phyloP scores from a whole-genome alignment of 1,284 basidiomycete species.

The Hemileia vastatrix region DNA sequence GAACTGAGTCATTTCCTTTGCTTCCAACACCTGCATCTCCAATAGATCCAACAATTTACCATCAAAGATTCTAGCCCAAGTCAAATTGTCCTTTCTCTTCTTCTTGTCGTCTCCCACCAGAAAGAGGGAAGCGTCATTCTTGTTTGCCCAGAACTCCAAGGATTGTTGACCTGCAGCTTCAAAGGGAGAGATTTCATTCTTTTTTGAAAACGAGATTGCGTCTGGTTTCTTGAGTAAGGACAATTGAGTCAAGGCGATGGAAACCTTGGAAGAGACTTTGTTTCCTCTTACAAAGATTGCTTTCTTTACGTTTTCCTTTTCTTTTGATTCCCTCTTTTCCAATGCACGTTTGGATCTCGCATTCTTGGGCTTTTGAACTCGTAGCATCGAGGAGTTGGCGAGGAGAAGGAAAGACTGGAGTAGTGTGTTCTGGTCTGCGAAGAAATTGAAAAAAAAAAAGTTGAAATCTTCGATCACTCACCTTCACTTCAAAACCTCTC shows the following conservation, averaged over 20 bases:
- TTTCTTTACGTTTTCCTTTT: constrained; percentile 66
- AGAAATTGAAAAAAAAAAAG: too few species aligned
- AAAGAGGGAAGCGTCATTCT: constrained; percentile 91
- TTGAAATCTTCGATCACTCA: too few species aligned
- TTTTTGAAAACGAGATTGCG: constrained; percentile 85
- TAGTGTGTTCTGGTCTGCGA: too few species aligned
- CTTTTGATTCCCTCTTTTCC: constrained; percentile 74
- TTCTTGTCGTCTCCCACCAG: constrained; percentile 84
- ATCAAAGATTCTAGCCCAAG: constrained; percentile 79
- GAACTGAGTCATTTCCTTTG: constrained; percentile 67
- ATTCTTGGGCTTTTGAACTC: constrained; percentile 85
- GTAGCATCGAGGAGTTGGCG: too few species aligned
- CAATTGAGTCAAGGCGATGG: constrained; percentile 73
- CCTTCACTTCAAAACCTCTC: not conserved
- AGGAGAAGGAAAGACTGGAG: too few species aligned
- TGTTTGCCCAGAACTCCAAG: constrained; percentile 81
- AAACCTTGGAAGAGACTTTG: constrained; percentile 68
- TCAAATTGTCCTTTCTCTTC: constrained; percentile 81
- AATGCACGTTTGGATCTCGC: constrained; percentile 85
- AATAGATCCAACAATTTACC: constrained; percentile 83
- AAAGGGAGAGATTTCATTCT: constrained; percentile 83
- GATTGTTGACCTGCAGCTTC: constrained; percentile 58
- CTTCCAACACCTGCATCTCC: constrained; percentile 77
- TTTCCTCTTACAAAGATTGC: constrained; percentile 85
- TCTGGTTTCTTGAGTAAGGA: constrained; percentile 47